phyloP scores from a whole-genome alignment of 106 monocot species.

The Dendrobium huoshanense region DNA sequence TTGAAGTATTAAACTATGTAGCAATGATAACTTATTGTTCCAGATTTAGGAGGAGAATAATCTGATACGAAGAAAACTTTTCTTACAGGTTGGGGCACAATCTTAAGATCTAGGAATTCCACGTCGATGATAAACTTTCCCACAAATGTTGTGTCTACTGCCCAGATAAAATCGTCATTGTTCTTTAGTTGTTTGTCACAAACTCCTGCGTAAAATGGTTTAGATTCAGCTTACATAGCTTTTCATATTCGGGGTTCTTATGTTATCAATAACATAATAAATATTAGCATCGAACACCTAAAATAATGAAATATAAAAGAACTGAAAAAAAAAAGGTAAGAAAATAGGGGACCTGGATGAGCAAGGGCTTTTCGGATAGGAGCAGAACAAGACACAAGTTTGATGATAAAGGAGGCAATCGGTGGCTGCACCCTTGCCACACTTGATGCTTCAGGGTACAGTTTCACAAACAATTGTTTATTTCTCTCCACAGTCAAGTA shows the following conservation, averaged over 20 bases:
- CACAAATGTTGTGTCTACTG: conserved; percentile 40
- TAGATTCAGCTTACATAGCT: neutral
- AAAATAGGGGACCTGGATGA: conserved; percentile 59
- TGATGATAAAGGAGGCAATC: conserved; percentile 80
- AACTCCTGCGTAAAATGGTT: conserved; percentile 38
- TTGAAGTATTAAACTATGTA: too few species aligned
- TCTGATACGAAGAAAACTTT: neutral
- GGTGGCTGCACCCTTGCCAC: conserved; percentile 67
- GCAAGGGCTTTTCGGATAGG: conserved; percentile 43
- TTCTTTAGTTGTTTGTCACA: conserved; percentile 78
- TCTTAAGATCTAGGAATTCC: conserved; percentile 81
- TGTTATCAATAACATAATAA: neutral
- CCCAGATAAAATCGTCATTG: conserved; percentile 79
- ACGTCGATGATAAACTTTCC: conserved; percentile 72
- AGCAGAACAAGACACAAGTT: conserved; percentile 48
- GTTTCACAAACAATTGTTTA: conserved; percentile 65
- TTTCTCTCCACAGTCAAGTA: conserved; percentile 74
- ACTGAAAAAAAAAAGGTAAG: neutral
- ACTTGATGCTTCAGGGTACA: conserved; percentile 73
- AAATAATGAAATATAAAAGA: neutral
- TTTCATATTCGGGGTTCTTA: neutral
- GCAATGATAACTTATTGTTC: too few species aligned
- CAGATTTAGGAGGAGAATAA: too few species aligned
- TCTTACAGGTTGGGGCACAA: conserved; percentile 44
- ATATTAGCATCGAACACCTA: neutral